Conservation (phyloP, 169 alveolate species). For the Condylostoma magnum region DNA sequence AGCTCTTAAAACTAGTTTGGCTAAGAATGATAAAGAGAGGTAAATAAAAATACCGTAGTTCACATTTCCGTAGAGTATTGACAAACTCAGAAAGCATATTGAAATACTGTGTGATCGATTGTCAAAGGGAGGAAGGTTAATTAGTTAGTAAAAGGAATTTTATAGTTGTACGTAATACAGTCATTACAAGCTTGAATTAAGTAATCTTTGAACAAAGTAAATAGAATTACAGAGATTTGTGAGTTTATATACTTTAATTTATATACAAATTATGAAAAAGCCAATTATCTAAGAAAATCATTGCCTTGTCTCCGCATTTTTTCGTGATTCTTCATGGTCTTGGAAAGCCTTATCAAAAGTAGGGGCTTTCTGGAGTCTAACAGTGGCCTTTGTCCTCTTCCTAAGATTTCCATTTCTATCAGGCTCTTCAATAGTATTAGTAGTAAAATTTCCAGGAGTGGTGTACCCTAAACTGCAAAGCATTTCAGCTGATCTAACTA, state of each 20-base stretch:
- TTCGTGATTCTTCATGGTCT: neutral
- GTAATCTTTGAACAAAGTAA: no score
- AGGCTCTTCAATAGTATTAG: neutral
- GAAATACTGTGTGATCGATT: conserved; percentile 53
- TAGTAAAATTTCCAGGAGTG: neutral
- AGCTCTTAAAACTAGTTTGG: conserved; percentile 40
- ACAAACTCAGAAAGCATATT: conserved; percentile 47
- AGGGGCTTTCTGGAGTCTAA: neutral
- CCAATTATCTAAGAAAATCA: no score
- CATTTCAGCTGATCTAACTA: neutral
- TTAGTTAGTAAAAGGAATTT: no score
- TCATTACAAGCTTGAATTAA: no score
- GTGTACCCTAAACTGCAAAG: conserved; percentile 14
- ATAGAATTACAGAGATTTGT: no score
- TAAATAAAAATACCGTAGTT: conserved; percentile 13
- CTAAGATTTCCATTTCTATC: neutral
- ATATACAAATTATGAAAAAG: no score
- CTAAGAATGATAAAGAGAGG: conserved; percentile 42
- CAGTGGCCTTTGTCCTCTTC: neutral
- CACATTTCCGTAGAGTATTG: conserved; percentile 18
- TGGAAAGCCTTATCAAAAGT: neutral
- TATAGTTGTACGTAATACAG: no score
- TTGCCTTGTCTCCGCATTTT: no score
- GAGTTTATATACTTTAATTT: no score
- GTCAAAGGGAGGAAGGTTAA: conserved; percentile 41